Evolutionary conservation across 2,329 filamentous ascomycete genomes (phyloP), one percentile per base, ranked within the genome.

Genomic region (Xylariomycetidae sp.): DNA sequence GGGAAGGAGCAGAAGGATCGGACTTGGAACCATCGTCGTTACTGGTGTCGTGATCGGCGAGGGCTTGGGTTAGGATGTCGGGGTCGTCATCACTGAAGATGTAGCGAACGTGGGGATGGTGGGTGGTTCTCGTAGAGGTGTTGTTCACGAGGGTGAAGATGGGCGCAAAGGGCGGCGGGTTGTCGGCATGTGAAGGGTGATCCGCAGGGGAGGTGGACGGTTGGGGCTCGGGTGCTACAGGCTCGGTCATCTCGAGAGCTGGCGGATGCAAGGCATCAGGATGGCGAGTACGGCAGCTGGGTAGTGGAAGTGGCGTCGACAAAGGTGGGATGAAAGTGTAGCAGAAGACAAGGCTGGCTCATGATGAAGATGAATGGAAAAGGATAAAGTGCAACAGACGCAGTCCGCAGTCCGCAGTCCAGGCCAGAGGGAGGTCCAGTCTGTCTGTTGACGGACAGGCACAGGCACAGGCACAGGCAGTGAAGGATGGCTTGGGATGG

Each of bases 81-180:
- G 79, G 75, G 53, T 95, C 88, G 60, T 96, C 92, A 59, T 96
- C 89, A 48, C 77, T 76, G 65, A 98, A 96, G 52, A 96, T 74
- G 64, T 96, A 96, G 63, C 90, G 87, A 2, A 95, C 79, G 33
- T 76, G 79, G 2, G 90, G 92, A 56, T 96, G 89, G 50, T 86
- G 72, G 41, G 86, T 84, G 28, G 85, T 76, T 48, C 77, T 73
- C 7, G 76, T 80, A n/a, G 76, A 73, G 9, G 72, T 63, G 58
- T 95, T 88, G 53, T 85, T 79, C 44, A 96, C 70, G 25, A 95
- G 68, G 1, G 86, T 83, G 66, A 95, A 95, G 65, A 95, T 82
- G 3, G 87, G 85, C 27, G 78, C 71, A 58, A 94, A 90, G 4
- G 64, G 64, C 15, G 43, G 39, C 25, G 40, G 46, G 29, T 35